Conservation (phyloP, 192 early-diverging fungal species). For the Mortierella hygrophila region DNA sequence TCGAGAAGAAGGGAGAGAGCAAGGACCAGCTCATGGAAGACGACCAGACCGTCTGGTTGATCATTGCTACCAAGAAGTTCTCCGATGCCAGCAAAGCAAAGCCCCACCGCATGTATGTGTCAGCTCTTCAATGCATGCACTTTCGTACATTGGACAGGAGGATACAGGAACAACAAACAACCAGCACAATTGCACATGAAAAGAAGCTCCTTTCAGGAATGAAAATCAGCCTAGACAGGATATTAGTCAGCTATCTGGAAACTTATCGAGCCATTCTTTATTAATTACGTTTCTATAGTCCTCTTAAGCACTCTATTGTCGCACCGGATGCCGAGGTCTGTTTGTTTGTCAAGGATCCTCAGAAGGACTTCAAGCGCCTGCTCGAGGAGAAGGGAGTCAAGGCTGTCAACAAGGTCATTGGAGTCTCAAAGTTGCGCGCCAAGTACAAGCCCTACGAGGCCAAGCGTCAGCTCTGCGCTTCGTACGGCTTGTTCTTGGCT, state of each 20-base stretch:
- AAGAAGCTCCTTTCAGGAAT: background rate
- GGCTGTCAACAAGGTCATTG: constrained; percentile 79
- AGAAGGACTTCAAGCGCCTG: constrained; percentile 81
- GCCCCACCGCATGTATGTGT: constrained; percentile 75
- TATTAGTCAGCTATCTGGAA: background rate
- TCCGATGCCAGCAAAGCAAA: constrained; percentile 69
- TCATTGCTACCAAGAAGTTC: constrained; percentile 79
- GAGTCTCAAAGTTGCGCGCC: constrained; percentile 79
- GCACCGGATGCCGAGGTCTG: constrained; percentile 81
- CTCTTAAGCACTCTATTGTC: constrained; percentile 76
- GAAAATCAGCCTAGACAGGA: background rate
- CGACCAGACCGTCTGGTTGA: constrained; percentile 68
- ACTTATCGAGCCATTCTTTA: background rate
- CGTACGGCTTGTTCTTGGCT: constrained; percentile 90
- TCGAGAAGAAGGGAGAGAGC: constrained; percentile 55
- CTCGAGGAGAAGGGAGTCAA: constrained; percentile 73
- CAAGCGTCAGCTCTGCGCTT: constrained; percentile 76
- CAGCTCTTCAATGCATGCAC: background rate
- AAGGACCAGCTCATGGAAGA: constrained; percentile 66
- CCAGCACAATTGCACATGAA: background rate
- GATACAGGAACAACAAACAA: background rate
- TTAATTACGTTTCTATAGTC: constrained; percentile 52
- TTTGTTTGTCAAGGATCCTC: constrained; percentile 90
- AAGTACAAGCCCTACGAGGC: constrained; percentile 88
- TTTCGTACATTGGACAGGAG: background rate